phyloP scores from a whole-genome alignment of 495 filamentous ascomycete species.

The Penicillium lagena region DNA sequence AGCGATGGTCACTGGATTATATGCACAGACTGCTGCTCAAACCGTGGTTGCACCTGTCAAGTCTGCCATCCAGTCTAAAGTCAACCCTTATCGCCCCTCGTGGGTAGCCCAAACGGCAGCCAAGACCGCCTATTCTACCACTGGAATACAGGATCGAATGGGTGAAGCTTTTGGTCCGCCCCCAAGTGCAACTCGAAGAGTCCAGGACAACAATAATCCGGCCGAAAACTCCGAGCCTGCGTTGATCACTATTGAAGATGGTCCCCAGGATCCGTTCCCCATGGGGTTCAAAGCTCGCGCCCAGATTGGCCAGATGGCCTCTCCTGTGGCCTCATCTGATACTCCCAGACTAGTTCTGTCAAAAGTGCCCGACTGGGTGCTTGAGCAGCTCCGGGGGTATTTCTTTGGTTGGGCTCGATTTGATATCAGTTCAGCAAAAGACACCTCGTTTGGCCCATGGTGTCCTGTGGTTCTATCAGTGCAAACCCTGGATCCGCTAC shows the following conservation, averaged over 20 bases:
- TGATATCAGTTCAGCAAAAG: constrained; percentile 10
- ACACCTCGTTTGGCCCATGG: constrained; percentile 30
- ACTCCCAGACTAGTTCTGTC: constrained; percentile 18
- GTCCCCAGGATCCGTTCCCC: constrained; percentile 53
- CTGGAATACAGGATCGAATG: constrained; percentile 30
- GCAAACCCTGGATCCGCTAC: constrained; percentile 26
- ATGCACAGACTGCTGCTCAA: constrained; percentile 43
- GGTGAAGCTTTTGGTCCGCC: constrained; percentile 11
- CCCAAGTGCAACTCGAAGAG: constrained; percentile 10
- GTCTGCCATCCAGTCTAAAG: constrained; percentile 28
- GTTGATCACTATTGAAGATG: constrained; percentile 31
- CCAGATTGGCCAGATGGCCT: constrained; percentile 25
- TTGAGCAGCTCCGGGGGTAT: constrained; percentile 46
- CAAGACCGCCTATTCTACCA: constrained; percentile 30
- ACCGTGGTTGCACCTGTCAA: constrained; percentile 42
- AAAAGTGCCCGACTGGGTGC: constrained; percentile 37
- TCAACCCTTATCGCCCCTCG: constrained; percentile 30
- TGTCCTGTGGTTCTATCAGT: constrained; percentile 47
- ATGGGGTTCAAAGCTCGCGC: constrained; percentile 41
- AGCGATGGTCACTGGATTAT: constrained; percentile 47
- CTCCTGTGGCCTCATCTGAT: constrained; percentile 16
- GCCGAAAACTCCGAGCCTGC: constrained; percentile 3
- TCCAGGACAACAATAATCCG: constrained; percentile 8
- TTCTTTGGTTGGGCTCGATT: constrained; percentile 59
- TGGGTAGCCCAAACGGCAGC: constrained; percentile 35